Conservation (phyloP, 768 basidiomycete species). For the Tulasnella sp. region DNA sequence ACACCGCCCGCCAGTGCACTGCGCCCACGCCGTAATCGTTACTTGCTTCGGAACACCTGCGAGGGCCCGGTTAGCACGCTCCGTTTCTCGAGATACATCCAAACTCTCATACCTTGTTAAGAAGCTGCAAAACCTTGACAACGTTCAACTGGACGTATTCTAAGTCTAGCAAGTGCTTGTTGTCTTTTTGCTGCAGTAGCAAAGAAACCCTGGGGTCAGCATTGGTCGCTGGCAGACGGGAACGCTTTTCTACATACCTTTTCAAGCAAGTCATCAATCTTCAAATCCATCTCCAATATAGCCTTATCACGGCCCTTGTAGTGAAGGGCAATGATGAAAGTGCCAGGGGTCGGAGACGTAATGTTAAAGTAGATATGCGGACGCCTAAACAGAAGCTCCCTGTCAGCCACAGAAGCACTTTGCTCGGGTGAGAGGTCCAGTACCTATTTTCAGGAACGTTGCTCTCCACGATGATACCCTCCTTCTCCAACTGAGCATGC, state of each 20-base stretch:
- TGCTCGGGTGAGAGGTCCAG: constrained; percentile 33
- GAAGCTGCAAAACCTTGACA: constrained; percentile 83
- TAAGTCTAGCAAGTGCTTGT: constrained; percentile 90
- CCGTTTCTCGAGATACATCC: neutral
- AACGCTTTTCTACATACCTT: constrained; percentile 79
- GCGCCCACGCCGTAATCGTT: neutral
- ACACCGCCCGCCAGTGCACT: neutral
- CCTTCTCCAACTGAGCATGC: constrained; percentile 96
- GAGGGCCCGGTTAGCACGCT: neutral
- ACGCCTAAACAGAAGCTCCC: constrained; percentile 50
- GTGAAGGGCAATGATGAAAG: constrained; percentile 97
- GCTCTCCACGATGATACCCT: constrained; percentile 98
- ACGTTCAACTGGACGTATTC: constrained; percentile 98
- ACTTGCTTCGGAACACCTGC: constrained; percentile 27
- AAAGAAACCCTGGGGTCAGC: neutral
- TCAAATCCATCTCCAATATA: constrained; percentile 98
- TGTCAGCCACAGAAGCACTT: constrained; percentile 24
- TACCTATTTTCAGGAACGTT: constrained; percentile 98
- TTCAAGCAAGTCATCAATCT: constrained; percentile 95
- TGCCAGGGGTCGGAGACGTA: constrained; percentile 94
- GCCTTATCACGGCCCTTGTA: constrained; percentile 99
- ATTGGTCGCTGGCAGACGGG: neutral
- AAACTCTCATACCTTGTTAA: constrained; percentile 73
- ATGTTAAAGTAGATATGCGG: constrained; percentile 99
- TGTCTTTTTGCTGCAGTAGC: constrained; percentile 88